Evolutionary conservation across 176 grass and related monocot species (phyloP), one percentile per base, ranked within the genome.

Genomic region (Metroxylon sagu): DNA sequence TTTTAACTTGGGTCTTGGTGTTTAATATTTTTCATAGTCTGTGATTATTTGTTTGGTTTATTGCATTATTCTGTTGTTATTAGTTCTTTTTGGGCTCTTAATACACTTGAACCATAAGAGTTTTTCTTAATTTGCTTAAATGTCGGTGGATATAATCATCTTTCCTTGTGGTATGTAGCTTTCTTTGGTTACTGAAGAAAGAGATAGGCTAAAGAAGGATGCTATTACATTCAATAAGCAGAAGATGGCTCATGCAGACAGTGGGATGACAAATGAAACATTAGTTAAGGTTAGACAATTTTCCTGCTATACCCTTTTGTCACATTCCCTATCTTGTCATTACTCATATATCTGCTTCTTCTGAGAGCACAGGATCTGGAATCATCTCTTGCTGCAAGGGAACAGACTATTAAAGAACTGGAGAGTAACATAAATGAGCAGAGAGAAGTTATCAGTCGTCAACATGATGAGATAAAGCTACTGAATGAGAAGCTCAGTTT

Each of bases 181-280:
- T 88, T 67, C 87, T 83, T 85, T 78, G 39, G 50, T 88, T 35
- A 83, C 78, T 69, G 84, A 85, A 78, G 93, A 97, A 88, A 82
- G 76, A 79, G 93, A 97, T 62, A 88, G 70, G 54, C 73, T 88
- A 60, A 77, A 67, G 71, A 88, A 73, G 56, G 87, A 82, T 48
- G 69, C 63, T 54, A 39, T 25, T 53, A 12, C 77, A 62, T 50
- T 65, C 15, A 68, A 54, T 79, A 77, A 77, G 49, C 76, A 88
- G 64, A 76, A 85, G 64, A 51, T 68, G 59, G 50, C 12, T 35
- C 62, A 64, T 68, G 50, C 29, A 56, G 25, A 43, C 35, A 14
- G 65, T 25, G 65, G 65, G 43, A 14, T 68, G 18, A 14, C 56
- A 57, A 66, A 83, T 76, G 83, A 77, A 53, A 72, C 60, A 25